A percentile compares a stretch with the other conserved stretches of the same genome.
Evolutionary conservation across 345 rosid genomes (phyloP).

Genomic region (Laguncularia racemosa): DNA sequence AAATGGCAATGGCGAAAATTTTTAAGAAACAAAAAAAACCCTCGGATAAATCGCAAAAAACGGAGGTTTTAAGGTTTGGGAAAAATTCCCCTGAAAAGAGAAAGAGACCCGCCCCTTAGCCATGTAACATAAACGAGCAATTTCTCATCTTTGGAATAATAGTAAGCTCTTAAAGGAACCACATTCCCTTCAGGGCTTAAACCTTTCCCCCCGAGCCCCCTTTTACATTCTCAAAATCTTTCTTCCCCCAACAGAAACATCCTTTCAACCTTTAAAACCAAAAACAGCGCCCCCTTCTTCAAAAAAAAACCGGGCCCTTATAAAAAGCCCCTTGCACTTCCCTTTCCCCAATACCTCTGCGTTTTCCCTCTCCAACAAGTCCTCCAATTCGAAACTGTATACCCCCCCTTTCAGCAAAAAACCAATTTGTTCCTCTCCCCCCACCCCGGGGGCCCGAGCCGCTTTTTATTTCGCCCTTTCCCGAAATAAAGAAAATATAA

Average conservation of each 20-base stretch:
- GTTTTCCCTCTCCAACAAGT: conserved; percentile 80
- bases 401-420: conserved; percentile 76
- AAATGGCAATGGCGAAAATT: too few species aligned
- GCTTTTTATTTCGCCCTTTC: conserved; percentile 69
- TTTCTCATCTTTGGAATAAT: conserved; percentile 84
- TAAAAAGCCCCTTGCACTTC: conserved; percentile 91
- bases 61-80: not conserved
- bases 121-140: conserved; percentile 78
- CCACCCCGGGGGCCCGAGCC: conserved; percentile 55
- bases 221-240: conserved; percentile 75
- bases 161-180: conserved; percentile 71
- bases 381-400: conserved; percentile 83
- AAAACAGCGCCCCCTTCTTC: conserved; percentile 88
- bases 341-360: conserved; percentile 95
- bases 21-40: too few species aligned
- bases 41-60: not conserved
- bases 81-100: conserved; percentile 71
- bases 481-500: conserved; percentile 75
- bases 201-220: conserved; percentile 61
- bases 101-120: conserved; percentile 73
- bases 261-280: conserved; percentile 84
- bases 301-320: conserved; percentile 90
- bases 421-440: conserved; percentile 80
- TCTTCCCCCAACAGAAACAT: conserved; percentile 59
- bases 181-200: conserved; percentile 75